Evolutionary conservation across 257 asterid genomes (phyloP).

Genomic region (Jaltomata sinuosa): DNA sequence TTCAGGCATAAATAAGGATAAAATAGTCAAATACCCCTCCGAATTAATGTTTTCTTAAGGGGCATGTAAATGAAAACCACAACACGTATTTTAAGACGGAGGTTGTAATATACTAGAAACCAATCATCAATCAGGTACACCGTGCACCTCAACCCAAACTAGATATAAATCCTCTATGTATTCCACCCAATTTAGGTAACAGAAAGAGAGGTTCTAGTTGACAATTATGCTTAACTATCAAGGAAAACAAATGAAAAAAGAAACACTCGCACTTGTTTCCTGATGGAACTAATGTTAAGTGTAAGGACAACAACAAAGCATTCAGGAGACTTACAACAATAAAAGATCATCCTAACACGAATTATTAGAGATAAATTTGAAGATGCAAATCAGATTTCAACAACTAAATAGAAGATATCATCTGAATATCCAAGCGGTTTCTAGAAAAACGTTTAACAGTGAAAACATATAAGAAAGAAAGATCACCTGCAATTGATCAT

Average conservation of each 20-base stretch:
- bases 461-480: neutral
- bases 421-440: neutral
- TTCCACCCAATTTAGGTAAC: neutral
- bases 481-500: constrained; percentile 70
- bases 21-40: neutral
- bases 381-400: neutral
- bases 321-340: neutral
- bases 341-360: neutral
- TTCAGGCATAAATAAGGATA: neutral
- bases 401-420: too few relatives aligned
- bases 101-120: neutral
- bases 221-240: neutral
- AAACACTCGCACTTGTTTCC: neutral
- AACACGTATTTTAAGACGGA: too few relatives aligned
- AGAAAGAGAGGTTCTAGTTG: neutral
- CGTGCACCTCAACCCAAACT: neutral
- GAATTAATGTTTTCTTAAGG: too few relatives aligned
- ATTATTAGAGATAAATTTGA: neutral
- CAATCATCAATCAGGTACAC: neutral
- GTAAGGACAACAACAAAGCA: neutral
- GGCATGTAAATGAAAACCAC: neutral
- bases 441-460: too few relatives aligned
- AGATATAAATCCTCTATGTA: neutral
- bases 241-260: neutral
- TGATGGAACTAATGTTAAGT: neutral